Evolutionary conservation across 176 grass and related monocot species (phyloP).

Genomic region (Secale cereale): DNA sequence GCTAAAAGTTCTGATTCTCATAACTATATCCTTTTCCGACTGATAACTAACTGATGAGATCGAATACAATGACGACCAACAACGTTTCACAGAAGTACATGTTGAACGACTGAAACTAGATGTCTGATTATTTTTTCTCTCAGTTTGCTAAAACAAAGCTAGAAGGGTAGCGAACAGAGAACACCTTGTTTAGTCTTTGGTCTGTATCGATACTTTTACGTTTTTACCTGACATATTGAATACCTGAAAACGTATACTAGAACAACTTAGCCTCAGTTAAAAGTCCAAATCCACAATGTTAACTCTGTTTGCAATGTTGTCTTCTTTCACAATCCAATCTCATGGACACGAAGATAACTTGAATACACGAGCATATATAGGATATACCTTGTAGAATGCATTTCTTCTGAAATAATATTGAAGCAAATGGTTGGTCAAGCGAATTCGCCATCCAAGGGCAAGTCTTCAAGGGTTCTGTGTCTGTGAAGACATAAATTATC

Average conservation of each 20-base stretch:
- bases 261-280: conserved; percentile 11
- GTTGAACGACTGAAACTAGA: too few relatives aligned
- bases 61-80: too few relatives aligned
- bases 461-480: conserved; percentile 75
- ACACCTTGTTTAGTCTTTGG: conserved; percentile 45
- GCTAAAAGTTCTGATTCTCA: too few relatives aligned
- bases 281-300: neutral
- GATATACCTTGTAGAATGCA: conserved; percentile 94
- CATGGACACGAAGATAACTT: neutral
- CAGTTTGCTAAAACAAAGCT: too few relatives aligned
- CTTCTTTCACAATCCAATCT: conserved; percentile 6
- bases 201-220: conserved; percentile 86
- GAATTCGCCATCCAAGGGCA: conserved; percentile 95
- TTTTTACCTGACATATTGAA: conserved; percentile 80
- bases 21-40: too few relatives aligned
- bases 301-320: neutral
- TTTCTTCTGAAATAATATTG: conserved; percentile 85
- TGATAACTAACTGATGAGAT: too few relatives aligned
- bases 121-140: too few relatives aligned
- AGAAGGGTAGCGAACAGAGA: too few relatives aligned
- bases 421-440: conserved; percentile 86
- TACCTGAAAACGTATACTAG: conserved; percentile 54
- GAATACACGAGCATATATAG: neutral
- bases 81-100: too few relatives aligned
- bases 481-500: conserved; percentile 43